Evolutionary conservation across 1,284 basidiomycete species (phyloP), one percentile per base, ranked within the genome.

Genomic region (Ceratobasidium sp.): DNA sequence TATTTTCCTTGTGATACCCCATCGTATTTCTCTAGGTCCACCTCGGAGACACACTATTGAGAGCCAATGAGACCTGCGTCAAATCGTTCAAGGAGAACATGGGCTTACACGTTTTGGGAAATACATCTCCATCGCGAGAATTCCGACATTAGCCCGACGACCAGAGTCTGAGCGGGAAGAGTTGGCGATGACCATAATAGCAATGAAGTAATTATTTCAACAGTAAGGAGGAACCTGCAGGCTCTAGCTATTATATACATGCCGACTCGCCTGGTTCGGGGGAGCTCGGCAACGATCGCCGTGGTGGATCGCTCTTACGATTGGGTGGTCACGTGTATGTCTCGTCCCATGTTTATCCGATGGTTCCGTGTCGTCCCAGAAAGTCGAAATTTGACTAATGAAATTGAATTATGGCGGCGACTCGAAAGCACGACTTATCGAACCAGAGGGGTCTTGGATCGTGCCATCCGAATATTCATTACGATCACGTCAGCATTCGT

Each of bases 1-100:
- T 99, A 99, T 88, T 99, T 99, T 81, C 97, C 97, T 85, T 95
- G 92, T 80, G 95, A 87, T 56, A 98, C 97, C 82, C 95, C 95
- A 84, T 99, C 97, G 86, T 95, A 99, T 80, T 91, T 93, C 86
- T 99, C 97, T 77, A 98, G 91, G 82, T 94, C 96, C 71, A 92
- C 91, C 87, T 98, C 95, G n/a, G 95, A 96, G 86, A 98, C 94
- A 87, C 95, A 96, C 93, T 95, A 79, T 71, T 81, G 68, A 78
- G 52, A 78, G 42, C 77, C 64, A 68, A 20, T 23, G 23, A 44
- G 52, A 13, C 9, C 28, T 59, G n/a, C 7, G 23, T 79, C 9
- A 79, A 17, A 9, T 1, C 12, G 12, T 12, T 56, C 57, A 15
- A 46, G n/a, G 12, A 17, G 13, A 26, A 80, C 26, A 88, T 92